Percentiles rank a stretch among this genome's conserved stretches.
Evolutionary conservation across 2,329 filamentous ascomycete species (phyloP).

Genomic region (Rhexocercosporidium sp.): DNA sequence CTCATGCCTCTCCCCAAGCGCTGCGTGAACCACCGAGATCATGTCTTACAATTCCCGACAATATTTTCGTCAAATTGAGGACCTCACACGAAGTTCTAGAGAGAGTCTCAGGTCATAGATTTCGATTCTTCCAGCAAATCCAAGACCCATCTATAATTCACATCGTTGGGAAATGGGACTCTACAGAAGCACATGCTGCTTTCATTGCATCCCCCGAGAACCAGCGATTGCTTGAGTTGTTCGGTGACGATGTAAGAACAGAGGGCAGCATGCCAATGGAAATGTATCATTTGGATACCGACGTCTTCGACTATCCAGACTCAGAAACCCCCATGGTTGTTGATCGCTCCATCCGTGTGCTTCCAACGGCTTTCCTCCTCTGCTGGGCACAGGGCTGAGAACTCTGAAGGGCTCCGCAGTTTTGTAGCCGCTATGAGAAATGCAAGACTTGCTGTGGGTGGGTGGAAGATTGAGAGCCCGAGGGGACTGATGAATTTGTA

Average conservation of each 20-base stretch:
- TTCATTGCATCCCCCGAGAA: slow-evolving; percentile 51
- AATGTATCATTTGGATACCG: slow-evolving; percentile 50
- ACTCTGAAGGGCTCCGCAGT: slow-evolving; percentile 18
- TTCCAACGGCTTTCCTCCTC: slow-evolving; percentile 25
- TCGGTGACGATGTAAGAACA: slow-evolving; percentile 40
- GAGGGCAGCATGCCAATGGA: slow-evolving; percentile 43
- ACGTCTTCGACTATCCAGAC: slow-evolving; percentile 26
- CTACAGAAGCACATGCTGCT: slow-evolving; percentile 47
- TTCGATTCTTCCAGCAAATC: slow-evolving; percentile 49
- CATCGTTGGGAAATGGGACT: slow-evolving; percentile 53
- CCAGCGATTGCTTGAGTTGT: slow-evolving; percentile 44
- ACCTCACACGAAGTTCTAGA: slow-evolving; percentile 45
- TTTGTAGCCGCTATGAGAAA: slow-evolving; percentile 16
- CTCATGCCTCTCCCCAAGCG: not conserved
- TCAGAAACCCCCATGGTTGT: slow-evolving; percentile 10
- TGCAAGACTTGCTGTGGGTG: slow-evolving; percentile 24
- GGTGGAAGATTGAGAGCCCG: slow-evolving; percentile 33
- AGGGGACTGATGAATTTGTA: slow-evolving; percentile 30
- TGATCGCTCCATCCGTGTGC: slow-evolving; percentile 23
- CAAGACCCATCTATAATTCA: slow-evolving; percentile 50
- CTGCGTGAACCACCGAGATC: not conserved
- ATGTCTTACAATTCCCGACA: slow-evolving; percentile 27
- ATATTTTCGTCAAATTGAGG: slow-evolving; percentile 42
- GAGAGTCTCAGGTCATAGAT: slow-evolving; percentile 44
- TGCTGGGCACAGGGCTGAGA: slow-evolving; percentile 19